Conservation (phyloP, 805 yeast species). For the Monosporozyma servazzii region DNA sequence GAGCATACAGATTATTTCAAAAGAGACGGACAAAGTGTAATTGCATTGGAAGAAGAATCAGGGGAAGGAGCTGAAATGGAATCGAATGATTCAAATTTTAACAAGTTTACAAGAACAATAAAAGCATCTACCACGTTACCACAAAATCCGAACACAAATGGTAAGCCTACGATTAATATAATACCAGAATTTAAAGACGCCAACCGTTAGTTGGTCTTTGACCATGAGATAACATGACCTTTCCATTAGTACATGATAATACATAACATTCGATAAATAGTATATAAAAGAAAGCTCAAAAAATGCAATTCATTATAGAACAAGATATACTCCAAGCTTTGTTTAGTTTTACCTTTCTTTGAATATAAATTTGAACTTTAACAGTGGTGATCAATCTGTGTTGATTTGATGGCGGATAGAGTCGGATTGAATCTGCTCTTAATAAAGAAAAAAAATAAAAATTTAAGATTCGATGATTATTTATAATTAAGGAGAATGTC, state of each 20-base stretch:
- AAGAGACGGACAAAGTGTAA: constrained; percentile 23
- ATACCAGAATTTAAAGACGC: neutral
- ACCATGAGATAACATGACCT: too few relatives aligned
- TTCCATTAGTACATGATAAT: too few relatives aligned
- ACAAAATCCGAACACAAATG: neutral
- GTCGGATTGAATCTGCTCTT: neutral
- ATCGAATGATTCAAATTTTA: neutral
- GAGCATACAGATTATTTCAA: constrained; percentile 17
- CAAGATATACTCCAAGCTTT: too few relatives aligned
- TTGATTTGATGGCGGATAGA: neutral
- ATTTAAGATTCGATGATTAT: neutral
- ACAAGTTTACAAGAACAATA: neutral
- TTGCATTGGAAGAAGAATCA: constrained; percentile 2
- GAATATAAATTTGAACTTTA: neutral
- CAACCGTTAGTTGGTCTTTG: neutral
- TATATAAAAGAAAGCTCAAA: too few relatives aligned
- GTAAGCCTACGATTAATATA: neutral
- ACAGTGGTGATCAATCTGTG: neutral
- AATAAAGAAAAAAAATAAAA: neutral
- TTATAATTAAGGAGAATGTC: neutral
- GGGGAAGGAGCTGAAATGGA: neutral
- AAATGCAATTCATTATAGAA: too few relatives aligned
- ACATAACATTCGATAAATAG: too few relatives aligned
- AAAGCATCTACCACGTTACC: neutral
- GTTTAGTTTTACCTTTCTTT: neutral